Conservation (phyloP, 108 stramenopile species). For the Stephanodiscus triporus region DNA sequence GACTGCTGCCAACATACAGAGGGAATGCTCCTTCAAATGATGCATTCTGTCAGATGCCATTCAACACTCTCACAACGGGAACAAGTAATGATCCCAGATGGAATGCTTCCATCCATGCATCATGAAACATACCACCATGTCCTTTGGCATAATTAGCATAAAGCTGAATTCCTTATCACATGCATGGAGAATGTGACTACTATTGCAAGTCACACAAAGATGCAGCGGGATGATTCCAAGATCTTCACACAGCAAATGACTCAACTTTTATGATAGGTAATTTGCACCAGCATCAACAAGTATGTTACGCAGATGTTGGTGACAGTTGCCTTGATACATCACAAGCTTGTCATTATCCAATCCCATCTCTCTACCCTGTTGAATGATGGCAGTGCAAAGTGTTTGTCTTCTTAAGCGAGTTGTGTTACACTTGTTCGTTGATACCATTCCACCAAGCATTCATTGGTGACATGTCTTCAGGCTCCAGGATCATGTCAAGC, state of each 20-base stretch:
- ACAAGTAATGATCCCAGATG: background rate
- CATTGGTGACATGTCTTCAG: background rate
- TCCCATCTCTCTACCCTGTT: background rate
- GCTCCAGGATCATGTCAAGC: background rate
- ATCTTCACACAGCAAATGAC: conserved; percentile 5
- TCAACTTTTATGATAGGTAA: background rate
- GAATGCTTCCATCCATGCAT: conserved; percentile 9
- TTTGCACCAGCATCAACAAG: too few relatives aligned
- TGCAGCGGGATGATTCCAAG: conserved; percentile 11
- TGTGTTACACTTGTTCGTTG: background rate
- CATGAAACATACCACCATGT: background rate
- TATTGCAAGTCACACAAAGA: background rate
- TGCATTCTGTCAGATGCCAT: too few relatives aligned
- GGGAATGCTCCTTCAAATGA: conserved; percentile 23
- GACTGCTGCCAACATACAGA: conserved; percentile 1
- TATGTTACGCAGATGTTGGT: too few relatives aligned
- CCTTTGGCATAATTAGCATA: too few relatives aligned
- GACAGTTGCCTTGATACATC: too few relatives aligned
- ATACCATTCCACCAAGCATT: conserved; percentile 2
- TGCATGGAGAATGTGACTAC: background rate
- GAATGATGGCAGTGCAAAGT: background rate
- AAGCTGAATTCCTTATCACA: too few relatives aligned
- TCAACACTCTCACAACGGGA: conserved; percentile 1
- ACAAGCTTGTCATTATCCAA: background rate
- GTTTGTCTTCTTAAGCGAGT: background rate